phyloP scores from a whole-genome alignment of 106 monocot genomes.

The Posidonia australis region DNA sequence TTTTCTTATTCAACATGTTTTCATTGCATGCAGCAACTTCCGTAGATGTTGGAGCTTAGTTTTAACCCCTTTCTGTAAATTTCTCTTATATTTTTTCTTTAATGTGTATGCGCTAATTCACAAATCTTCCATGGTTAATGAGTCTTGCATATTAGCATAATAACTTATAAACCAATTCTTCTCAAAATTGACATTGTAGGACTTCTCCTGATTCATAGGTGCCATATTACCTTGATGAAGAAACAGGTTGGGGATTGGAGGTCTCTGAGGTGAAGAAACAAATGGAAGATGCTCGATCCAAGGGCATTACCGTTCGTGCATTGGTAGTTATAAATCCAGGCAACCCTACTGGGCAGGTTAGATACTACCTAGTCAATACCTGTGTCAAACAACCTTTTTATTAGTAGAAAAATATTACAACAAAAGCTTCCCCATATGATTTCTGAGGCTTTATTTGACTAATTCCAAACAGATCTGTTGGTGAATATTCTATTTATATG shows the following conservation, averaged over 20 bases:
- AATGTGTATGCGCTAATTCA: no score
- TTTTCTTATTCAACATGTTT: no score
- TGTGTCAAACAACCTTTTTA: neutral
- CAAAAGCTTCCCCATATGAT: no score
- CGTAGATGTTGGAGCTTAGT: no score
- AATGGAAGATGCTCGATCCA: conserved; percentile 69
- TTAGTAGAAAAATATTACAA: no score
- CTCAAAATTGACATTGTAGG: neutral
- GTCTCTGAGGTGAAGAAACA: conserved; percentile 79
- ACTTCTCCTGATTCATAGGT: conserved; percentile 36
- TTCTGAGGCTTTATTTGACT: neutral
- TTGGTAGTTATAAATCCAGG: conserved; percentile 97
- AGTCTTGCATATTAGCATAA: no score
- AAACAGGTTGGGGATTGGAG: conserved; percentile 86
- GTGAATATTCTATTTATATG: neutral
- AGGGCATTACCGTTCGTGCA: conserved; percentile 77
- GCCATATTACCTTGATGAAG: conserved; percentile 90
- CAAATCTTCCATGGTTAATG: no score
- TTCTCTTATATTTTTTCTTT: no score
- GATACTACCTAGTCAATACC: neutral
- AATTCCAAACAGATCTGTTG: neutral
- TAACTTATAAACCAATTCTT: neutral
- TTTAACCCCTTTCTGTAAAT: no score
- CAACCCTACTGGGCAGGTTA: conserved; percentile 97
- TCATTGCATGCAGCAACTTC: no score